These are phyloP conservation scores for Penium margaritaceum DNA, from an alignment of 139 green algal species.

Conservation along the genomic window DNA sequence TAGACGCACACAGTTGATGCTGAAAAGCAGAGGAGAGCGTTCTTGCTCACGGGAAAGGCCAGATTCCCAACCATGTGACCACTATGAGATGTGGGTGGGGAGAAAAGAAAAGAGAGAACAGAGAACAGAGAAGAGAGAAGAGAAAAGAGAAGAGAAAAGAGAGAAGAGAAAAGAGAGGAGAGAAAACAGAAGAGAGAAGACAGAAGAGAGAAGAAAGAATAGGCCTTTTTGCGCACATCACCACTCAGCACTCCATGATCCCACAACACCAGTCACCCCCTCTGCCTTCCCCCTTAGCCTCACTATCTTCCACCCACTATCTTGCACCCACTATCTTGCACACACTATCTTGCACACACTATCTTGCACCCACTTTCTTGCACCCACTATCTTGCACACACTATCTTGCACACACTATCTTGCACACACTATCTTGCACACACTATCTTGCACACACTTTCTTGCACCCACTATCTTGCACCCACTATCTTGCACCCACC, in stretches of 20 bases:
- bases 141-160: too few species aligned
- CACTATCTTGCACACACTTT: too few species aligned
- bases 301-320: not conserved
- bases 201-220: too few species aligned
- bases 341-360: not conserved
- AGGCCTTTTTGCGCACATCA: not conserved
- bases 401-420: not conserved
- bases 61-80: too few species aligned
- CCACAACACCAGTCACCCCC: not conserved
- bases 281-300: not conserved
- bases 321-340: not conserved
- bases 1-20: not conserved
- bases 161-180: not conserved
- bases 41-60: too few species aligned
- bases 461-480: too few species aligned
- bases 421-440: too few species aligned
- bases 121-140: too few species aligned
- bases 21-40: not conserved
- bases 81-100: not conserved
- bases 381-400: conserved; percentile 30
- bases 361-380: not conserved
- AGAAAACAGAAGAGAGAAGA: not conserved
- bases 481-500: too few species aligned
- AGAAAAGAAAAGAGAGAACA: not conserved
- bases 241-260: not conserved